These are phyloP conservation scores for Citrullus mucosospermus DNA, from an alignment of 306 rosid species.

Conservation along the genomic window DNA sequence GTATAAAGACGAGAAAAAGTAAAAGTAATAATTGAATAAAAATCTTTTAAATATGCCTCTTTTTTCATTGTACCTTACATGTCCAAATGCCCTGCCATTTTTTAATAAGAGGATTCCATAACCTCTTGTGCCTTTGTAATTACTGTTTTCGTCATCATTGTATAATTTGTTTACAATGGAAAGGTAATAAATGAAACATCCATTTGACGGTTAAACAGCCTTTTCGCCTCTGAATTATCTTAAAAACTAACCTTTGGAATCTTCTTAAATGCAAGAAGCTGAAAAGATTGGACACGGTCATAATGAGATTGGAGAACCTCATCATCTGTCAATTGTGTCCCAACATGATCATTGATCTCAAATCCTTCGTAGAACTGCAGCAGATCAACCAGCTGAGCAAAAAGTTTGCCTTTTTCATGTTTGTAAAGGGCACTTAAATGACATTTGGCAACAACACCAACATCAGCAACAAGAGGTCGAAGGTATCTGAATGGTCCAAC, in stretches of 20 bases:
- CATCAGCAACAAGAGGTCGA: constrained; percentile 94
- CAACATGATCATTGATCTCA: constrained; percentile 91
- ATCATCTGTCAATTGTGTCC: constrained; percentile 81
- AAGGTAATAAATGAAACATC: background rate
- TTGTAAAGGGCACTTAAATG: constrained; percentile 87
- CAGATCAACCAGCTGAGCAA: constrained; percentile 88
- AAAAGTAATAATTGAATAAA: background rate
- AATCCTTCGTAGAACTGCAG: constrained; percentile 89
- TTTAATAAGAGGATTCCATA: background rate
- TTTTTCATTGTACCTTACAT: background rate
- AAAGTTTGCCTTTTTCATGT: constrained; percentile 88
- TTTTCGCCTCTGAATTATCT: background rate
- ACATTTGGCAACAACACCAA: constrained; percentile 95
- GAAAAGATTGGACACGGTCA: constrained; percentile 72
- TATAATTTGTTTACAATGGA: background rate
- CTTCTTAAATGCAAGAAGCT: constrained; percentile 80
- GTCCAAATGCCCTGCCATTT: background rate
- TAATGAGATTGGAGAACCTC: constrained; percentile 91
- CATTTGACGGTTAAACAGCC: background rate
- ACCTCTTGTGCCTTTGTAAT: background rate
- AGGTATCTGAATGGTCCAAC: constrained; percentile 42
- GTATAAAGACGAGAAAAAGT: background rate
- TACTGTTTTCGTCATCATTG: background rate
- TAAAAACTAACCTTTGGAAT: constrained; percentile 51
- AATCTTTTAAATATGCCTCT: background rate